Evolutionary conservation across 257 asterid species (phyloP), one percentile per base, ranked within the genome.

Genomic region (Jasminum sambac): DNA sequence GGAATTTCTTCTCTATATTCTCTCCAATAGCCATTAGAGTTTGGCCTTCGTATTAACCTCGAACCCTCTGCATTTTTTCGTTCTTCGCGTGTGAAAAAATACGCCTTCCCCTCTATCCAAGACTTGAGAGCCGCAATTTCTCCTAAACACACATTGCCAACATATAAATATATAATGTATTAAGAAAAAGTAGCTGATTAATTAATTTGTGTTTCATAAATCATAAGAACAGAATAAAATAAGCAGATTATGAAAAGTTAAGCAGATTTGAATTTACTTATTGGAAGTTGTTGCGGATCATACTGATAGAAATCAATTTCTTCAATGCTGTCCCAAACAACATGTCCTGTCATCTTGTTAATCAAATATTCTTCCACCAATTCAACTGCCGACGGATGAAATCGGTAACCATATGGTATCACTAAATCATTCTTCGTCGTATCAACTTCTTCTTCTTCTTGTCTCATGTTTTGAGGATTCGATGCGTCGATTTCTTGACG

Each of bases 301-400:
- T 10, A 55, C 9, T 55, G 62, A 55, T 23, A 55, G 36, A 55
- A 55, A 25, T 55, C 62, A 55, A 55, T 55, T 23, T 55, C 62
- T 55, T 23, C n/a, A 55, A 55, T 19, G 23, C 5, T 10, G 34
- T 55, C 16, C 62, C 62, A 55, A 23, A 19, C 36, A 55, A 21
- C 16, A 26, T 55, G 62, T 21, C 36, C 11, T 9, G 1, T 19
- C 34, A 55, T 23, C 36, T 55, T 55, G 16, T 55, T 55, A 5
- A 23, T 55, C 36, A 55, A 11, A 23, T 55, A 55, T 10, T 11
- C 36, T 23, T 55, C 62, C 34, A 55, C 3, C 21, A 55, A 23
- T 55, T 55, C 62, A 23, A 55, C 34, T 10, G 30, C 36, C 0
- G 62, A 19, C 1, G 62, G 62, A 55, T 55, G 62, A 55, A 55